These are phyloP conservation scores for Clavariopsis aquatica DNA, from an alignment of 495 filamentous ascomycete species.

Conservation along the genomic window DNA sequence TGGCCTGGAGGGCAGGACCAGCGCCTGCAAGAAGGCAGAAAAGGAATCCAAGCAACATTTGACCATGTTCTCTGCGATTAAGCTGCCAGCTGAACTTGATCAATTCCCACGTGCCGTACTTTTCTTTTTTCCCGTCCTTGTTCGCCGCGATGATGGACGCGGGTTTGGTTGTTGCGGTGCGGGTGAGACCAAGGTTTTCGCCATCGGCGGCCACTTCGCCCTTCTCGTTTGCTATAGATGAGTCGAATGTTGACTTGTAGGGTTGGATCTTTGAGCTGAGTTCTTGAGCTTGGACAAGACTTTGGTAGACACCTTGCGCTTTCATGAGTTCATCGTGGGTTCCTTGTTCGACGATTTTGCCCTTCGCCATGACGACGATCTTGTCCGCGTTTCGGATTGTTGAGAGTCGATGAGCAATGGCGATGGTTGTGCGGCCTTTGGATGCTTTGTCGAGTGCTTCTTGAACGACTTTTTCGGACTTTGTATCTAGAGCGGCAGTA, in stretches of 20 bases:
- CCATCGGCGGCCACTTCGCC: no score
- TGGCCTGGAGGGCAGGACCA: not conserved
- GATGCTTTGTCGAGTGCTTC: conserved; percentile 83
- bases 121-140: conserved; percentile 48
- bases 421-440: conserved; percentile 85
- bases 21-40: not conserved
- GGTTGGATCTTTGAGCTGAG: not conserved
- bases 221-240: no score
- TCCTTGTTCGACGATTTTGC: conserved; percentile 82
- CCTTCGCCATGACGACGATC: conserved; percentile 86
- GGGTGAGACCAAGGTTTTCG: no score
- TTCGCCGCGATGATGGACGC: no score
- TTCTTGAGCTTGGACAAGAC: conserved; percentile 65
- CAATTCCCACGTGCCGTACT: no score
- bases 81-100: not conserved
- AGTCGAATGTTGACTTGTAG: no score
- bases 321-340: conserved; percentile 71
- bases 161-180: no score
- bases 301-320: conserved; percentile 63
- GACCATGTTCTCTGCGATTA: not conserved
- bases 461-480: conserved; percentile 91
- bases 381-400: conserved; percentile 93
- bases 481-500: conserved; percentile 88
- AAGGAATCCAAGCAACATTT: not conserved
- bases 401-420: conserved; percentile 90